These are phyloP conservation scores for Trichoderma erinaceum DNA, from an alignment of 495 filamentous ascomycete genomes.

Conservation along the genomic window DNA sequence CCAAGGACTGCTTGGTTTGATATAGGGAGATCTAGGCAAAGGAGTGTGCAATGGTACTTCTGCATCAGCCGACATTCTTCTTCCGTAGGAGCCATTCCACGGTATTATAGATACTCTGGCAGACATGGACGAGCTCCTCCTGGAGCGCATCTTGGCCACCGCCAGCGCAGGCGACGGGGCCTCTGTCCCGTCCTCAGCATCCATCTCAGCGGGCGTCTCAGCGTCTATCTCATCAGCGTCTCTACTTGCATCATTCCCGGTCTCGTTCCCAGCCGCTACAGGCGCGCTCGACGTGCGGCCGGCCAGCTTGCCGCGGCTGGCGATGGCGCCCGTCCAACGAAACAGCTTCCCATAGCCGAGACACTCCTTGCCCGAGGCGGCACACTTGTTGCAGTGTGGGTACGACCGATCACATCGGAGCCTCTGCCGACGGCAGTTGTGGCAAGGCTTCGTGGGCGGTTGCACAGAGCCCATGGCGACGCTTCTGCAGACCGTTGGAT, in stretches of 20 bases:
- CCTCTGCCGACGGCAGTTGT: conserved; percentile 48
- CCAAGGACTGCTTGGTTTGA: background rate
- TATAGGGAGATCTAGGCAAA: background rate
- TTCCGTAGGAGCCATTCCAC: background rate
- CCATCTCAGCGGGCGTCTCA: too few species aligned
- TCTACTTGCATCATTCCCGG: too few species aligned
- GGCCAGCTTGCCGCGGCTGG: conserved; percentile 37
- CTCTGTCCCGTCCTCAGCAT: background rate
- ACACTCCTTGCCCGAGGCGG: conserved; percentile 41
- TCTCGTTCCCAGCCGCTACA: background rate
- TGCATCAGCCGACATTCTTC: background rate
- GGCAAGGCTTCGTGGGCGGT: conserved; percentile 30
- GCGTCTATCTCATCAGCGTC: too few species aligned
- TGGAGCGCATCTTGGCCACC: background rate
- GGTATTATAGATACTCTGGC: background rate
- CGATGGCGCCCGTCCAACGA: conserved; percentile 37
- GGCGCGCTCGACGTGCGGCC: conserved; percentile 20
- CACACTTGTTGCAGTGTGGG: conserved; percentile 44
- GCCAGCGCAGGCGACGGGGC: background rate
- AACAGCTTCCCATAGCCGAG: conserved; percentile 39
- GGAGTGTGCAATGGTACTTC: background rate
- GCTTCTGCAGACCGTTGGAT: background rate
- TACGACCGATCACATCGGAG: conserved; percentile 49
- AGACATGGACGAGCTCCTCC: background rate
- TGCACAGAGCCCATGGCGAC: conserved; percentile 10